phyloP scores from a whole-genome alignment of 768 basidiomycete species.

The Lyophyllum decastes region DNA sequence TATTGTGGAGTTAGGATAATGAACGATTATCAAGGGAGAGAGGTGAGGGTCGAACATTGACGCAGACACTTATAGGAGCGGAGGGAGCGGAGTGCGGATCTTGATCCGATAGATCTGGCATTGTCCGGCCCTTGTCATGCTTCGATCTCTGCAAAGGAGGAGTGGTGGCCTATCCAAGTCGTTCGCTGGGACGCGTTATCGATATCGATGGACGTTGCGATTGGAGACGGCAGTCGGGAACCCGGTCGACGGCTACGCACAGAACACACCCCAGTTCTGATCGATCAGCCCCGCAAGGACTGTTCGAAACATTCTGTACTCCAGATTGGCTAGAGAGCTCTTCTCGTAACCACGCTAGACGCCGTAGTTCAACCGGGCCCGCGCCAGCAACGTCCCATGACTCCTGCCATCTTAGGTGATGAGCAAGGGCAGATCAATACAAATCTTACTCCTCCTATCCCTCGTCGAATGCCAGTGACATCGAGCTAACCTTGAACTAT shows the following conservation, averaged over 20 bases:
- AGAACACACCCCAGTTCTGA: constrained; percentile 10
- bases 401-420: neutral
- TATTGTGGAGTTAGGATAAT: constrained; percentile 24
- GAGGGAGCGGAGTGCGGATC: constrained; percentile 68
- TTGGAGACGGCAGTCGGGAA: constrained; percentile 9
- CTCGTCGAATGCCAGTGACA: neutral
- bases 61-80: constrained; percentile 45
- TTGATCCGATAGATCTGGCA: constrained; percentile 64
- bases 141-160: constrained; percentile 17
- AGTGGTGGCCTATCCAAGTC: constrained; percentile 9
- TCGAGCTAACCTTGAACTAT: too few relatives aligned
- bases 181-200: constrained; percentile 11
- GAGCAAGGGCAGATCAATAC: neutral
- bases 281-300: neutral
- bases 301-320: neutral
- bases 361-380: neutral
- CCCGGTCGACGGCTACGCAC: constrained; percentile 2
- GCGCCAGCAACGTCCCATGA: constrained; percentile 6
- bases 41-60: constrained; percentile 26
- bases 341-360: neutral
- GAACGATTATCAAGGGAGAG: constrained; percentile 38
- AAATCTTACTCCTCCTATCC: neutral
- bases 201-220: constrained; percentile 19
- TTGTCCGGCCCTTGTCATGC: constrained; percentile 29
- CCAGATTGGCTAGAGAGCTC: constrained; percentile 1